Conservation (phyloP, 139 green algal species). For the Chlamydomonas sp. region DNA sequence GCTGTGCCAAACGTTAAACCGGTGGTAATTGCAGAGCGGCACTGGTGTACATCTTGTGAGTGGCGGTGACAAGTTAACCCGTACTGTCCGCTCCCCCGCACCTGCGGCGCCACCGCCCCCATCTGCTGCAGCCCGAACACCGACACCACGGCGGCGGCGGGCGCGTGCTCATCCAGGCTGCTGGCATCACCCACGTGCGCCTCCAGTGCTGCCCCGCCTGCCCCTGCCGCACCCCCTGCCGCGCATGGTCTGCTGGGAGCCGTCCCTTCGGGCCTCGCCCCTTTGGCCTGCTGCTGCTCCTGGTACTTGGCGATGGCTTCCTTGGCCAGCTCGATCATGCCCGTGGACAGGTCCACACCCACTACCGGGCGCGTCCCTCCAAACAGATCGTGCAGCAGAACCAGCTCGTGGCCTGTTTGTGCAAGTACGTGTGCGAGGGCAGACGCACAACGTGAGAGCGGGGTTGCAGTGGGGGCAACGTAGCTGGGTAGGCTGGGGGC, state of each 20-base stretch:
- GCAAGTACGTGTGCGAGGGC: too few species aligned
- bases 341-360: constrained; percentile 18
- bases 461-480: too few species aligned
- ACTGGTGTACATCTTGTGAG: neutral
- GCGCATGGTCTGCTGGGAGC: neutral
- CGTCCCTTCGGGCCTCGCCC: neutral
- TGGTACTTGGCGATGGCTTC: neutral
- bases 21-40: neutral
- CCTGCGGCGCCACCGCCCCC: constrained; percentile 40
- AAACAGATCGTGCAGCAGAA: constrained; percentile 17
- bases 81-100: neutral
- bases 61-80: neutral
- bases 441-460: too few species aligned
- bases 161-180: neutral
- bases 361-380: neutral
- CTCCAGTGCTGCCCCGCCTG: neutral
- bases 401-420: constrained; percentile 33
- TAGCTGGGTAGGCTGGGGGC: too few species aligned
- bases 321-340: constrained; percentile 17
- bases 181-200: constrained; percentile 16
- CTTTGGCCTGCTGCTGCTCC: neutral
- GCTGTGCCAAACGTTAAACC: neutral
- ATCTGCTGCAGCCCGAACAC: constrained; percentile 57
- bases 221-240: neutral
- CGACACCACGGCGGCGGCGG: constrained; percentile 43